phyloP scores from a whole-genome alignment of 768 basidiomycete species.

The Dioszegia hungarica region DNA sequence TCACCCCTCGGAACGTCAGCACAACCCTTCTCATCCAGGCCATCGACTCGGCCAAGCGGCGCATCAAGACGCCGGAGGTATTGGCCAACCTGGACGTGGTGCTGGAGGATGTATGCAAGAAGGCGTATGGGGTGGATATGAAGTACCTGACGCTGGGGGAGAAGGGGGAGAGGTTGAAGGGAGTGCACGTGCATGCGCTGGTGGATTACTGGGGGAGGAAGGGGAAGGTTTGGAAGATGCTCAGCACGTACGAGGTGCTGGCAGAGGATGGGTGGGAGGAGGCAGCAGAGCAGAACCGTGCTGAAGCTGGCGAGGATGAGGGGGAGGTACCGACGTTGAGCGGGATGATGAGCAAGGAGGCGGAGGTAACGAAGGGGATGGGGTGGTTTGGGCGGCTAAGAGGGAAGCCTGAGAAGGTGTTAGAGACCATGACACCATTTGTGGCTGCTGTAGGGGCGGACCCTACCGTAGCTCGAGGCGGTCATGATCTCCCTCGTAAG shows the following conservation, averaged over 20 bases:
- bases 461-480: too few species aligned
- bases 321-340: neutral
- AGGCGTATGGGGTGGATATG: conserved; percentile 6
- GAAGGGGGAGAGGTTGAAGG: neutral
- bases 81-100: neutral
- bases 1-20: conserved; percentile 6
- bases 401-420: too few species aligned
- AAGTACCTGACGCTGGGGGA: neutral
- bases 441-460: too few species aligned
- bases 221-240: conserved; percentile 8
- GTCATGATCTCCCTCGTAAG: too few species aligned
- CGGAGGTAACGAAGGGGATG: neutral
- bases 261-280: neutral
- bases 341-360: conserved; percentile 4
- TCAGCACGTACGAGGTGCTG: conserved; percentile 2
- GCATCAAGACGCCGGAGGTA: neutral
- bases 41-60: neutral
- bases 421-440: too few species aligned
- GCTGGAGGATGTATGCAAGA: neutral
- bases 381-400: neutral
- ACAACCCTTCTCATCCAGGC: conserved; percentile 1
- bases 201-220: conserved; percentile 7
- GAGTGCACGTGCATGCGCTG: neutral
- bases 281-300: neutral
- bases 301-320: neutral